phyloP scores from a whole-genome alignment of 2,329 filamentous ascomycete genomes.

The Alternaria triticimaculans region DNA sequence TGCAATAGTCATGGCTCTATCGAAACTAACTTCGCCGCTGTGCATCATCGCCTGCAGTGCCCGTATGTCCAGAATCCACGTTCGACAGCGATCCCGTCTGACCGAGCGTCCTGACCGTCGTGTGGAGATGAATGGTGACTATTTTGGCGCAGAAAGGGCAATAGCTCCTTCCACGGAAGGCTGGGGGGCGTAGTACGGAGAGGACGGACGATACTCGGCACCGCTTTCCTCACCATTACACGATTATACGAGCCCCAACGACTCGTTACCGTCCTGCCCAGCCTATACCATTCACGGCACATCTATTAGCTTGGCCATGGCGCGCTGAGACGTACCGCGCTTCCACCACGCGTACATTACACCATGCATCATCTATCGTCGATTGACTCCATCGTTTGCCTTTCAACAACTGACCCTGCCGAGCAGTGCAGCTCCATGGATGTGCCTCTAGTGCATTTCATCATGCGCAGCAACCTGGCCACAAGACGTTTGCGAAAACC shows the following conservation, averaged over 20 bases:
- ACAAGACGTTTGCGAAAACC: slow-evolving; percentile 14
- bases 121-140: slow-evolving; percentile 39
- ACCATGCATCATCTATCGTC: slow-evolving; percentile 30
- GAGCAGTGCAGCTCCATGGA: slow-evolving; percentile 24
- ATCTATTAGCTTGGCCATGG: slow-evolving; percentile 40
- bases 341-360: slow-evolving; percentile 38
- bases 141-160: slow-evolving; percentile 28
- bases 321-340: slow-evolving; percentile 46
- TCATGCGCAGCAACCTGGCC: slow-evolving; percentile 26
- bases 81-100: slow-evolving; percentile 16
- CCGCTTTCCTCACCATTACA: slow-evolving; percentile 21
- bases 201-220: slow-evolving; percentile 32
- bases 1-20: slow-evolving; percentile 21
- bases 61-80: background rate
- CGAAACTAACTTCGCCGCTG: slow-evolving; percentile 13
- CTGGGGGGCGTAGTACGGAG: slow-evolving; percentile 35
- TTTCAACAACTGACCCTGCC: slow-evolving; percentile 29
- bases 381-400: slow-evolving; percentile 31
- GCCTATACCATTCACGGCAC: slow-evolving; percentile 37
- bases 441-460: slow-evolving; percentile 26
- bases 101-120: slow-evolving; percentile 23
- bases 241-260: slow-evolving; percentile 29
- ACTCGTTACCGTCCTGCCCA: slow-evolving; percentile 25
- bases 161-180: slow-evolving; percentile 26
- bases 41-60: slow-evolving; percentile 22